phyloP scores from a whole-genome alignment of 805 yeast genomes.

The Tetrapisispora arboricola region DNA sequence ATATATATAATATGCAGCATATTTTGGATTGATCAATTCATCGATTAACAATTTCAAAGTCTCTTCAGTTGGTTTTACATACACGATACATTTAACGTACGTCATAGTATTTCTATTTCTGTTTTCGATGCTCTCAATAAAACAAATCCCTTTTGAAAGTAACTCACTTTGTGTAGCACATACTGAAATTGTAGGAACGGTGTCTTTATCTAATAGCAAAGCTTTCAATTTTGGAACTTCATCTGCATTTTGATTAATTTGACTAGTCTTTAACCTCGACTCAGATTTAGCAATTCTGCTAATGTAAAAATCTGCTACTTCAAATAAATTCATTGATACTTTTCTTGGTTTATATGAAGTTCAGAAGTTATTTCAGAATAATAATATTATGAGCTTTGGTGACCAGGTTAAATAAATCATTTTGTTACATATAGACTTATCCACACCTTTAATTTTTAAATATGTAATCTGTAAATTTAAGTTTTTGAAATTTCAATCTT shows the following conservation, averaged over 20 bases:
- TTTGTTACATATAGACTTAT: too few species aligned
- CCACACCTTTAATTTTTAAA: too few species aligned
- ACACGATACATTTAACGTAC: slow-evolving; percentile 72
- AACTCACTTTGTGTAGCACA: slow-evolving; percentile 80
- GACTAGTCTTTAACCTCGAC: slow-evolving; percentile 10
- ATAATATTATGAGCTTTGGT: too few species aligned
- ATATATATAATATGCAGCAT: slow-evolving; percentile 63
- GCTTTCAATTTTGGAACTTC: slow-evolving; percentile 48
- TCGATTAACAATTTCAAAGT: slow-evolving; percentile 48
- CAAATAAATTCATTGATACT: slow-evolving; percentile 40
- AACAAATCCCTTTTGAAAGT: slow-evolving; percentile 70
- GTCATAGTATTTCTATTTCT: slow-evolving; percentile 55
- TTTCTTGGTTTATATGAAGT: too few species aligned
- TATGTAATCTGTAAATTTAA: too few species aligned
- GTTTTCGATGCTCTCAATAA: slow-evolving; percentile 64
- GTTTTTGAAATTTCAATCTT: too few species aligned
- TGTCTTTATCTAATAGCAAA: slow-evolving; percentile 64
- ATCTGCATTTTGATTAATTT: neutral
- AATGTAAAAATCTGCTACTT: slow-evolving; percentile 37
- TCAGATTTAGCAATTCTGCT: slow-evolving; percentile 30
- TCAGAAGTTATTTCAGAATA: too few species aligned
- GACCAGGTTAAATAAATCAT: too few species aligned
- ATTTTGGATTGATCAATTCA: slow-evolving; percentile 73
- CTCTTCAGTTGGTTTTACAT: slow-evolving; percentile 60
- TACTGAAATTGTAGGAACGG: slow-evolving; percentile 81